Evolutionary conservation across 345 rosid genomes (phyloP).

Genomic region (Ailanthus altissimus): DNA sequence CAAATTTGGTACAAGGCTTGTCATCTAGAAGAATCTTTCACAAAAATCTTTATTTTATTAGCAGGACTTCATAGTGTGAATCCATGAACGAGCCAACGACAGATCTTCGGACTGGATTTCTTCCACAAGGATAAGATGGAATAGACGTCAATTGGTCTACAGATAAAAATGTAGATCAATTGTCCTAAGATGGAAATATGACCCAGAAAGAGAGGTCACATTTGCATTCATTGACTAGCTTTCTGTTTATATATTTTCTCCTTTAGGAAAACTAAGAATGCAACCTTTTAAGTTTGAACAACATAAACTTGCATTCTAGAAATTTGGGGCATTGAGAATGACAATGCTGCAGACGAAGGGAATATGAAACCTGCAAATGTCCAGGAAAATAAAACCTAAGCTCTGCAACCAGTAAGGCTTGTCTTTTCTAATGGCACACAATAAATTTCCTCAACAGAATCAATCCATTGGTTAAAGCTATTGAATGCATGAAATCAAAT

Average conservation of each 20-base stretch:
- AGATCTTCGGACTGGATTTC: not conserved
- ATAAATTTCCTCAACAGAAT: not conserved
- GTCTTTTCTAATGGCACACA: too few species aligned
- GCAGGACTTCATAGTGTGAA: not conserved
- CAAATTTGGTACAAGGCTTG: conserved; percentile 43
- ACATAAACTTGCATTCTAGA: not conserved
- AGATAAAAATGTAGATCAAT: not conserved
- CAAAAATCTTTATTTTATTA: not conserved
- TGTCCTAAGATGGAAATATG: not conserved
- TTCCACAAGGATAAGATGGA: not conserved
- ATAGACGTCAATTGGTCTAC: not conserved
- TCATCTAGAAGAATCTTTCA: not conserved
- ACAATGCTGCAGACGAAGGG: not conserved
- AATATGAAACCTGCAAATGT: too few species aligned
- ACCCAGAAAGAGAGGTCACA: not conserved
- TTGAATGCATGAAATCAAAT: not conserved
- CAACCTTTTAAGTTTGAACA: not conserved
- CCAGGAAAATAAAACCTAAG: not conserved
- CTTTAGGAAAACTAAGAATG: not conserved
- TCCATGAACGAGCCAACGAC: not conserved
- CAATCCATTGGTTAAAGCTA: not conserved
- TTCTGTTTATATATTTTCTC: not conserved
- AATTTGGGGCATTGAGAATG: not conserved
- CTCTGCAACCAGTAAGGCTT: not conserved
- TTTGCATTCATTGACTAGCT: not conserved